Base-by-base conservation (phyloP, 2,329 filamentous ascomycete species). In the Aspergillus carbonarius region DNA sequence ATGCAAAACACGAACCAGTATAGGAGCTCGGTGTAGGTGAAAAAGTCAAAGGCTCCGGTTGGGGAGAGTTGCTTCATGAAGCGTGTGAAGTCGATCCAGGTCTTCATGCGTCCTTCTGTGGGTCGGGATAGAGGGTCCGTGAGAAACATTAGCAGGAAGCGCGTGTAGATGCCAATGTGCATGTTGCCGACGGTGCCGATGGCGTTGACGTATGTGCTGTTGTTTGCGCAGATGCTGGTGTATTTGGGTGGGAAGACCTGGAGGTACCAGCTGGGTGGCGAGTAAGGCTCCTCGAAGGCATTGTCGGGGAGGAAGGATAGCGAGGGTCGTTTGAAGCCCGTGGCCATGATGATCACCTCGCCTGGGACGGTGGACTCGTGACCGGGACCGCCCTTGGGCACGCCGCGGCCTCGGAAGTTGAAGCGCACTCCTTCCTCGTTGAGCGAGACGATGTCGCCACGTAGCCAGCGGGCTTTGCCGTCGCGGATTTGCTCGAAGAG, bases 101-200 rank as follows among this genome's bases (percentile, higher is more conserved):
- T 82, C 75, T 89, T 83, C 90, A 95, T 96, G 85, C 89, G 88
- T 63, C 83, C 85, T 5, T 87, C 81, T 2, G 82, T 83, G 0
- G 92, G 91, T 0, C 89, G 83, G 0, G 90, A 88, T 20, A 93
- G 77, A 0, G 91, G 91, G 68, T 96, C 91, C 13, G 88, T 82
- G 55, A 96, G 81, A 71, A 95, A 95, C 90, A 95, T 93, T 65
- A 96, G 83, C 6, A 96, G 79, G 62, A 96, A 89, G 5, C 92
- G 83, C 0, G 91, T 96, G 77, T 95, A 96, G 67, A 96, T 93
- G 4, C 91, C 92, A 47, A 96, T 93, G 68, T 96, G 91, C 83
- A 90, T 93, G 73, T 95, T 93, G 0, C 91, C 89, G 1, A 95
- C 90, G 0, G 88, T 89, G 0, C 90, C 91, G 58, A 95, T 93